These are phyloP conservation scores for Coniosporium tulheliwenetii DNA, from an alignment of 2,329 filamentous ascomycete species.

Conservation along the genomic window DNA sequence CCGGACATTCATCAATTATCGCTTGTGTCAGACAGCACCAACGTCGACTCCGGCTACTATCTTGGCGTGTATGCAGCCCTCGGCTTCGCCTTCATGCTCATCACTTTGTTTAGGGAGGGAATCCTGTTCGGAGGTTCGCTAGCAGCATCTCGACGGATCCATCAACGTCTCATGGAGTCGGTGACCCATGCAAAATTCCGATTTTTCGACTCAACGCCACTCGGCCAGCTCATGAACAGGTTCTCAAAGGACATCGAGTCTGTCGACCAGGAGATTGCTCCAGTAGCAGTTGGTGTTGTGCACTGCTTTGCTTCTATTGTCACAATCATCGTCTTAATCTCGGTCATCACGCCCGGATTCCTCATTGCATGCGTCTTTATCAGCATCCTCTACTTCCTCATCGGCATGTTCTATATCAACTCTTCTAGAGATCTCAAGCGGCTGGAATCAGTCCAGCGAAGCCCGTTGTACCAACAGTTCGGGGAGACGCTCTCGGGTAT, in stretches of 20 bases:
- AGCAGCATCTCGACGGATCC: constrained; percentile 71
- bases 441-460: constrained; percentile 84
- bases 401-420: constrained; percentile 77
- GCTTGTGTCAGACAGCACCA: constrained; percentile 9
- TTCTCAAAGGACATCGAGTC: constrained; percentile 97
- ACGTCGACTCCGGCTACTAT: constrained; percentile 74
- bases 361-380: constrained; percentile 78
- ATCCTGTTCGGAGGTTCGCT: constrained; percentile 89
- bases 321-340: constrained; percentile 79
- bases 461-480: constrained; percentile 93
- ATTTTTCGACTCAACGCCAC: constrained; percentile 92
- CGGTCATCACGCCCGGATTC: constrained; percentile 78
- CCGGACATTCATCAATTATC: constrained; percentile 2
- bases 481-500: constrained; percentile 90
- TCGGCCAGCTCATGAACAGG: constrained; percentile 93
- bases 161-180: constrained; percentile 59
- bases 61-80: constrained; percentile 69
- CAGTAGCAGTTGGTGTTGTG: constrained; percentile 65
- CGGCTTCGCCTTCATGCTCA: constrained; percentile 59
- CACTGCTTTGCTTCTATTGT: constrained; percentile 54
- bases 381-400: constrained; percentile 61
- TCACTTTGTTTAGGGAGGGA: constrained; percentile 68
- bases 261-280: constrained; percentile 89
- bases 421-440: constrained; percentile 93
- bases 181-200: constrained; percentile 86